Evolutionary conservation across 2,329 filamentous ascomycete genomes (phyloP).

Genomic region (Microascus cirrosus): DNA sequence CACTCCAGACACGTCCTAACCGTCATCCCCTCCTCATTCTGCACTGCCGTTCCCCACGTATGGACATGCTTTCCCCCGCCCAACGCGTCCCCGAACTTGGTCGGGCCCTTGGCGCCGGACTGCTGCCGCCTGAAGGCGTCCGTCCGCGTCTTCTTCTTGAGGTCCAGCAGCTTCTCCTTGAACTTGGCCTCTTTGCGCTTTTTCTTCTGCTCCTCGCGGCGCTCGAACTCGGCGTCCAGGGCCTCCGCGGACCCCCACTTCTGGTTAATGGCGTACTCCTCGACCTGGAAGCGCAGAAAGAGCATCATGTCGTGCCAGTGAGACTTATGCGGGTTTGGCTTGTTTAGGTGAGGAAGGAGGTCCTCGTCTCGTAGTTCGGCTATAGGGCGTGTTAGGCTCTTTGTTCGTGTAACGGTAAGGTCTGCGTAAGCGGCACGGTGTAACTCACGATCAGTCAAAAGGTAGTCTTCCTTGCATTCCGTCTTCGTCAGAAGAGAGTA

Average conservation of each 20-base stretch:
- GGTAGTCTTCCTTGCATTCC: conserved; percentile 88
- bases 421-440: not conserved
- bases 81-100: conserved; percentile 67
- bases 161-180: conserved; percentile 72
- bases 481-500: conserved; percentile 96
- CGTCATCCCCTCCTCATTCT: conserved; percentile 60
- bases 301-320: conserved; percentile 99
- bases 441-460: conserved; percentile 75
- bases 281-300: conserved; percentile 85
- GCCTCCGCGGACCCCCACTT: conserved; percentile 89
- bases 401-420: not conserved
- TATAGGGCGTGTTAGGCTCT: conserved; percentile 17
- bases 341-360: conserved; percentile 75
- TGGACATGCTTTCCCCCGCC: conserved; percentile 69
- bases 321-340: conserved; percentile 88
- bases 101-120: conserved; percentile 40
- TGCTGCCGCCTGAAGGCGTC: conserved; percentile 70
- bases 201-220: conserved; percentile 69
- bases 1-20: conserved; percentile 72
- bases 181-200: conserved; percentile 84
- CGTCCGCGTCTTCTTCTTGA: conserved; percentile 88
- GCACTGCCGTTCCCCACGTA: conserved; percentile 67
- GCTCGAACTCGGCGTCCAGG: conserved; percentile 79
- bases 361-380: conserved; percentile 85
- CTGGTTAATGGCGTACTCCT: conserved; percentile 78